These are phyloP conservation scores for Heteromeles arbutifolia DNA, from an alignment of 306 rosid genomes.

Conservation along the genomic window DNA sequence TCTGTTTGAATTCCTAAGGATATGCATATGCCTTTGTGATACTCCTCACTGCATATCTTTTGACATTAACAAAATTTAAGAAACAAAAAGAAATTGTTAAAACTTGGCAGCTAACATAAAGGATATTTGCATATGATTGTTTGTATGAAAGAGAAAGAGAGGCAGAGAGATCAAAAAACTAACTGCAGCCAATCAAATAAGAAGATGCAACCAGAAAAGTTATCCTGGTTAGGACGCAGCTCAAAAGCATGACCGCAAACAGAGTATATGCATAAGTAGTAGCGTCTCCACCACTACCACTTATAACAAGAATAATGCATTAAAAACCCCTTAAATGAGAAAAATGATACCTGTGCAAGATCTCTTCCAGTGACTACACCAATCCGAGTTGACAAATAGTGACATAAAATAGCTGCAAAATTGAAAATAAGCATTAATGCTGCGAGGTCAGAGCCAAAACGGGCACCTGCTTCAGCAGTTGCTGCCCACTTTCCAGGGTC, in stretches of 20 bases:
- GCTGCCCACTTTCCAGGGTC: constrained; percentile 99
- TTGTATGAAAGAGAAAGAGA: not conserved
- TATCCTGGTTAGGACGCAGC: not conserved
- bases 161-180: constrained; percentile 1
- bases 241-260: not conserved
- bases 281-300: not conserved
- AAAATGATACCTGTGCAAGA: constrained; percentile 78
- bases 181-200: constrained; percentile 10
- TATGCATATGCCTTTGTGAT: constrained; percentile 66
- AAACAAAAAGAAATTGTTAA: constrained; percentile 9
- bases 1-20: constrained; percentile 84
- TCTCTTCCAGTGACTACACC: constrained; percentile 71
- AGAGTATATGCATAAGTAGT: not conserved
- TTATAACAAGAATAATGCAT: not conserved
- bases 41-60: constrained; percentile 85
- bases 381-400: constrained; percentile 80
- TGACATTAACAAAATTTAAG: constrained; percentile 14
- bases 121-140: not conserved
- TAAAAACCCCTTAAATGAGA: constrained; percentile 5
- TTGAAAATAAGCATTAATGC: constrained; percentile 62
- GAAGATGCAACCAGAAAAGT: constrained; percentile 5
- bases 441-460: constrained; percentile 69
- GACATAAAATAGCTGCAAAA: constrained; percentile 84
- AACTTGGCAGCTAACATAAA: not conserved
- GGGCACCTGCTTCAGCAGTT: constrained; percentile 78